Conservation (phyloP, 2,329 filamentous ascomycete species). For the Sclerotinia spermophila region DNA sequence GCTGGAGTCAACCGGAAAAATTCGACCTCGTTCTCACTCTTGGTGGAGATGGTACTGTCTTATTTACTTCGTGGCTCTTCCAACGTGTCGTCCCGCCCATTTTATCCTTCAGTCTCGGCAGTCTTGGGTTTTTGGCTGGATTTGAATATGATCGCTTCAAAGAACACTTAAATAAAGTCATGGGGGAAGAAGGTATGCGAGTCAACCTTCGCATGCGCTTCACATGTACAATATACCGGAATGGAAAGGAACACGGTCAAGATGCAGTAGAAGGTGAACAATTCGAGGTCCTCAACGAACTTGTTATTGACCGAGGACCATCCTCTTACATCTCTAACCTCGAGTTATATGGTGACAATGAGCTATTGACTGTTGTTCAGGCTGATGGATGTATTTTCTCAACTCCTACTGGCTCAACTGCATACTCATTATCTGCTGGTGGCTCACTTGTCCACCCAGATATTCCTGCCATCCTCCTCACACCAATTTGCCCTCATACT, state of each 20-base stretch:
- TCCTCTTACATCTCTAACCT: slow-evolving; percentile 96
- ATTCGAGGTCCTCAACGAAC: slow-evolving; percentile 96
- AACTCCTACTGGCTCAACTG: slow-evolving; percentile 90
- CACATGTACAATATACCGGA: slow-evolving; percentile 92
- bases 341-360: slow-evolving; percentile 92
- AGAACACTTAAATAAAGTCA: slow-evolving; percentile 78
- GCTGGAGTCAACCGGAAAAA: slow-evolving; percentile 88
- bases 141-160: slow-evolving; percentile 88
- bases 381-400: slow-evolving; percentile 98
- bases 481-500: slow-evolving; percentile 95
- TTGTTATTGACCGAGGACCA: slow-evolving; percentile 95
- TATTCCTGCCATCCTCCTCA: slow-evolving; percentile 93
- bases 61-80: slow-evolving; percentile 90
- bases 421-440: slow-evolving; percentile 92
- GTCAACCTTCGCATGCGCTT: slow-evolving; percentile 98
- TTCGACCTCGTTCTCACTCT: slow-evolving; percentile 92
- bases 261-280: slow-evolving; percentile 84
- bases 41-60: slow-evolving; percentile 80
- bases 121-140: slow-evolving; percentile 82
- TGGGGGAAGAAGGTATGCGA: slow-evolving; percentile 94
- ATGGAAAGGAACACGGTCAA: slow-evolving; percentile 55
- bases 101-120: slow-evolving; percentile 78
- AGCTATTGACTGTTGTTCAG: slow-evolving; percentile 91
- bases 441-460: slow-evolving; percentile 95
- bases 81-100: slow-evolving; percentile 83